Evolutionary conservation across 495 filamentous ascomycete genomes (phyloP), one percentile per base, ranked within the genome.

Genomic region (Annulohypoxylon bovei): DNA sequence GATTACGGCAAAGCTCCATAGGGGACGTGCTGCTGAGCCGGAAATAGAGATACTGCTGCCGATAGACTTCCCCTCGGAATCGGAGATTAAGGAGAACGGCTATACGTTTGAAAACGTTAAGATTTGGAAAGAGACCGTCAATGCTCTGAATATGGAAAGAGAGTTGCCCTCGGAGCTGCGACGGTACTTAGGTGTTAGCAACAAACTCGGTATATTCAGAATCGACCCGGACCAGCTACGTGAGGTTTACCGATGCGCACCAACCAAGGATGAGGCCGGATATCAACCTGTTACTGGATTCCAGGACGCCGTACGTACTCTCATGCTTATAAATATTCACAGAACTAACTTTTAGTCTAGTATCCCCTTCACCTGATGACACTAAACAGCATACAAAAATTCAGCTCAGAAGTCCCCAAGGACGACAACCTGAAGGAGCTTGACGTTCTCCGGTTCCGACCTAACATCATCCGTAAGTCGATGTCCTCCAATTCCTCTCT

Each of bases 341-440:
- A 14, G 1, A 40, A 54, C 72, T 75, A 61, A 77, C 28, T 23
- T 18, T 9, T 22, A 27, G 28, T 22, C 11, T 59, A 91, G 77
- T 98, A 95, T 76, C 93, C 95, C 3, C 80, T 98, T 28, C 92
- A 97, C 72, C 77, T 97, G 6, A 78, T 96, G 33, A 95, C 88
- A 66, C 81, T 97, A 8, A 82, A 89, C 42, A 94, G 90, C 68
- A 84, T 96, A 25, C 87, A 86, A 6, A 88, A 93, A 59, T 84
- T 93, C 23, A 81, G 81, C 28, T 69, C 76, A 6, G 82, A 86
- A 30, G 86, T 93, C 28, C 86, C 85, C 0, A 83, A 84, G 42
- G 82, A 81, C 46, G 77, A 83, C 22, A 46, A 63, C 14, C 55
- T 81, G 3, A 73, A 75, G 18, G 70, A 76, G 16, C 82, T 97